Evolutionary conservation across 495 filamentous ascomycete genomes (phyloP), one percentile per base, ranked within the genome.

Genomic region (Neurospora tetrasperma): DNA sequence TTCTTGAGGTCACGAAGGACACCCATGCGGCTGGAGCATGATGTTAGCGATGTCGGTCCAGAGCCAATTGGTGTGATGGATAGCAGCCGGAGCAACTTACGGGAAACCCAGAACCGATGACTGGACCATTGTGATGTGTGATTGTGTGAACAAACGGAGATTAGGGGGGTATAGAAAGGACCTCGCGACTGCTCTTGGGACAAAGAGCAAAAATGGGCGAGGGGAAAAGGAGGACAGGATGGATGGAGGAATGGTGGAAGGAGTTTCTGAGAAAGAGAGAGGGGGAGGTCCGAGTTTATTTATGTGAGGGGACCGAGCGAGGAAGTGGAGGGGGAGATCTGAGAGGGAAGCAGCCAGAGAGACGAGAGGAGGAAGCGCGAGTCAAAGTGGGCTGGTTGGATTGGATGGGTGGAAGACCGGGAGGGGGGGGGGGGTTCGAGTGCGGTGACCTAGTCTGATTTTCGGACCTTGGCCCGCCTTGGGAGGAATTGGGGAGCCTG

Each of bases 1-100:
- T 99, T 99, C 92, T 99, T 99, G 81, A 99, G 91, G 88, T 99
- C 96, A 88, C 96, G 91, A 84, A 97, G 93, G 79, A 87, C 92
- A 85, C 96, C 96, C 93, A 98, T 97, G 82, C 96, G 96, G 84
- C 79, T 80, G 11, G 16, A 41, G 12, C 39, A 73, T 78, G n/a
- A 66, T 66, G 54, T 66, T 66, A 77, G 72, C 70, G 6, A 39
- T 91, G 54, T 66, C 92, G 86, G 94, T 94, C 80, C 91, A 82
- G 94, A 72, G 27, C 48, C 59, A 44, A 44, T 5, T 41, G 40
- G 18, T 7, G 14, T 69, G 72, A 69, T 41, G 35, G 69, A 46
- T 9, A 66, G 46, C 27, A 39, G 39, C 39, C 39, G 35, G 7
- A 20, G 69, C 10, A 69, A 77, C 79, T 80, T 75, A 80, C 79